A percentile compares a stretch with the other conserved stretches of the same genome.
phyloP scores from a whole-genome alignment of 345 rosid species.

The Reutealis trisperma region DNA sequence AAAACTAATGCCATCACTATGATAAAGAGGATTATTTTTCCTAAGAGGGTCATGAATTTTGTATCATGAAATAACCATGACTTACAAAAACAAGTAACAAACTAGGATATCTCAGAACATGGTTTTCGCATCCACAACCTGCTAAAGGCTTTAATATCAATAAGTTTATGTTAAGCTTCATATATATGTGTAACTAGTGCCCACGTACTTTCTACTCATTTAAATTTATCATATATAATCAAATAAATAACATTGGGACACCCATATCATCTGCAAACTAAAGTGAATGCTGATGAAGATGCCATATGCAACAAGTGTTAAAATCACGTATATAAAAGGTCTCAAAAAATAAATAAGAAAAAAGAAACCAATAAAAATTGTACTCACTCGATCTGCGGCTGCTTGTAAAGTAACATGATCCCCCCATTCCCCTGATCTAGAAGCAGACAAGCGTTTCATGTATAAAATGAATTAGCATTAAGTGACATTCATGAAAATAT shows the following conservation, averaged over 20 bases:
- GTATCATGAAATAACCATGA: too few species aligned
- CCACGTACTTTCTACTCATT: background rate
- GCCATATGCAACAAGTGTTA: background rate
- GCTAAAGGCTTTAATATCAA: too few species aligned
- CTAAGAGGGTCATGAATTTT: too few species aligned
- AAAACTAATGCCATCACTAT: too few species aligned
- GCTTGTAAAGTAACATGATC: slow-evolving; percentile 95
- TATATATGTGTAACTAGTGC: background rate
- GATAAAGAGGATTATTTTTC: too few species aligned
- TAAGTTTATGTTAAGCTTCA: too few species aligned
- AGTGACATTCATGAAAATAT: slow-evolving; percentile 9
- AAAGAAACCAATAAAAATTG: slow-evolving; percentile 15
- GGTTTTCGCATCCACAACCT: too few species aligned
- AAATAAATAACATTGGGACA: background rate
- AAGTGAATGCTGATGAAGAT: too few species aligned
- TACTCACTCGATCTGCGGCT: slow-evolving; percentile 91
- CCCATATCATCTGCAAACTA: background rate
- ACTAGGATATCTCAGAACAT: too few species aligned
- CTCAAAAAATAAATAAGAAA: background rate
- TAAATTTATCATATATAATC: background rate
- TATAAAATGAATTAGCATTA: slow-evolving; percentile 27
- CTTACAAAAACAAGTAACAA: too few species aligned
- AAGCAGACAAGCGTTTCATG: slow-evolving; percentile 21
- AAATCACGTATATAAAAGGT: background rate
- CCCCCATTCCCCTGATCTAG: slow-evolving; percentile 93